Evolutionary conservation across 768 basidiomycete species (phyloP), one percentile per base, ranked within the genome.

Genomic region (Mycena floridula): DNA sequence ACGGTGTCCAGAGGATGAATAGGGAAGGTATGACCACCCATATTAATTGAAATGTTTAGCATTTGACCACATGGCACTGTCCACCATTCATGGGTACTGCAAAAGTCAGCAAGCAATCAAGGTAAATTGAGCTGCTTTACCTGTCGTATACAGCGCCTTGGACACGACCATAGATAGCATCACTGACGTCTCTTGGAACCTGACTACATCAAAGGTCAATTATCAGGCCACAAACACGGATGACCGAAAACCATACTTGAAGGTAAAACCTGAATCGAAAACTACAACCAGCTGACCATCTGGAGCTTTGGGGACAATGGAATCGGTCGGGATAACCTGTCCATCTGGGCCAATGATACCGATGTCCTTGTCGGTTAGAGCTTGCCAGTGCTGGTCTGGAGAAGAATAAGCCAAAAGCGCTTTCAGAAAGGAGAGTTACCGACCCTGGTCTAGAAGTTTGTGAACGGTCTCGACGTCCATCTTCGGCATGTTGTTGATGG

Each of bases 281-380:
- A 89, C 81, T 16, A 78, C 85, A 12, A 88, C 81, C 37, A 81
- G 68, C 59, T 82, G 75, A 38, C 77, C 76, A 41, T 68, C 61
- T 0, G 81, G 83, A 15, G 82, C 82, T 47, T 70, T 73, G 7
- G 82, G 82, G 1, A 85, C 86, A 48, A 85, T 81, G 4, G 85
- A 85, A 12, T 75, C 62, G 44, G 79, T 62, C 20, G 66, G 49
- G 47, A 90, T 81, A 9, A 75, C 60, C 20, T 74, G 64, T 20
- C 86, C 85, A 54, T 89, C 87, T 0, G 88, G 88, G 6, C 88
- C 88, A 50, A 85, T 81, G 38, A 90, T 76, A 21, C 82, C 85
- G 37, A 66, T 62, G 43, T 75, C 55, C 50, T 74, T 71, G 63
- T 89, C 85, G 0, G 82, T 81, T 44, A 82, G 60, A 11, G 79